phyloP scores from a whole-genome alignment of 2,329 filamentous ascomycete genomes.

The Trichoderma hamatum region DNA sequence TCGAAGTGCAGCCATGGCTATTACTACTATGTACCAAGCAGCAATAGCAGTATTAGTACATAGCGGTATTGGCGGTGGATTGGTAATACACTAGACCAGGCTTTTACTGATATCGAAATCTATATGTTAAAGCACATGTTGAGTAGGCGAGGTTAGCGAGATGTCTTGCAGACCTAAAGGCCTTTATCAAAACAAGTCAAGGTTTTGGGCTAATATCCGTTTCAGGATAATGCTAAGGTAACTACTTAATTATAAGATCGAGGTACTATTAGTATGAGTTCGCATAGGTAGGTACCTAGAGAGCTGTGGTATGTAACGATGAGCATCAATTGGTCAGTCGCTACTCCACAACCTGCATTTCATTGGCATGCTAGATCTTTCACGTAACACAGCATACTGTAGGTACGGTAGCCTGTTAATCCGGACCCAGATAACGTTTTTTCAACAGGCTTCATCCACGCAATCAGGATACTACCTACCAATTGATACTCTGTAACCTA shows the following conservation, averaged over 20 bases:
- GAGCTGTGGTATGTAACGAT: background rate
- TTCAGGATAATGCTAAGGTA: background rate
- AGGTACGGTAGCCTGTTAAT: slow-evolving; percentile 11
- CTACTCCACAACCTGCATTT: background rate
- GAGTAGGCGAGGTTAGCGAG: background rate
- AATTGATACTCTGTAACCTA: background rate
- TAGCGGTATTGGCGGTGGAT: background rate
- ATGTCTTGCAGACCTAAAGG: background rate
- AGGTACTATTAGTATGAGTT: background rate
- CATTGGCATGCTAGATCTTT: slow-evolving; percentile 3
- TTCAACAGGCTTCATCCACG: background rate
- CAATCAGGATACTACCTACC: background rate
- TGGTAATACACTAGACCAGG: background rate
- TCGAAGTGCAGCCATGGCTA: background rate
- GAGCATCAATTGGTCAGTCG: background rate
- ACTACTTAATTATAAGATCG: background rate
- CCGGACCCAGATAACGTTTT: no score
- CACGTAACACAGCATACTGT: slow-evolving; percentile 10
- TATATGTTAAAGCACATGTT: background rate
- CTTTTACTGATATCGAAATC: background rate
- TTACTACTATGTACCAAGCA: background rate
- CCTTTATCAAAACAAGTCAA: background rate
- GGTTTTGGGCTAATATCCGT: background rate
- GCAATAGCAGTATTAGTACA: background rate
- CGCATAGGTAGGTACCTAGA: background rate